phyloP scores from a whole-genome alignment of 176 grass and related monocot species.

The Oryza glumipatula region DNA sequence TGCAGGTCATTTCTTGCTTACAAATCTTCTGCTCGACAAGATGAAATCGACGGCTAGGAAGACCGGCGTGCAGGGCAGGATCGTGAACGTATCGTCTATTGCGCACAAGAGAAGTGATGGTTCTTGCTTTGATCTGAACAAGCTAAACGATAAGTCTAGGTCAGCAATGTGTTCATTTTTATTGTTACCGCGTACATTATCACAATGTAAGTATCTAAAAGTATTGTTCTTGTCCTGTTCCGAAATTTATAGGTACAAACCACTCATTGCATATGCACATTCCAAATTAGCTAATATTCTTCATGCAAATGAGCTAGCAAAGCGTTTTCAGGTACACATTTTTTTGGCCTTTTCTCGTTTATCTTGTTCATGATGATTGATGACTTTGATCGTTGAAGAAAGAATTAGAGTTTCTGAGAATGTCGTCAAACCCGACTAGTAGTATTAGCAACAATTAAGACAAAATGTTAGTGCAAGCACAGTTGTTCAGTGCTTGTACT shows the following conservation, averaged over 20 bases:
- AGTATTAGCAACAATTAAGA: not conserved
- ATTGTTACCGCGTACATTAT: not conserved
- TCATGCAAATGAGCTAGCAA: constrained; percentile 80
- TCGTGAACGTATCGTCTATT: constrained; percentile 69
- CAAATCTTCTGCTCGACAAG: constrained; percentile 77
- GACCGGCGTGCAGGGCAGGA: constrained; percentile 75
- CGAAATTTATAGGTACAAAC: constrained; percentile 53
- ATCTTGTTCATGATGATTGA: not conserved
- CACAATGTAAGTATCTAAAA: not conserved
- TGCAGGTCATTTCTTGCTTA: constrained; percentile 89
- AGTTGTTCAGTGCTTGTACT: not conserved
- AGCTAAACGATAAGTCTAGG: constrained; percentile 69
- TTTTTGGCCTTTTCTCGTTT: not conserved
- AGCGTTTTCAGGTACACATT: constrained; percentile 54
- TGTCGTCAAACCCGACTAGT: not conserved
- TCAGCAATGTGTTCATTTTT: constrained; percentile 22
- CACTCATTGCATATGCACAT: constrained; percentile 54
- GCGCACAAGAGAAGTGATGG: constrained; percentile 65
- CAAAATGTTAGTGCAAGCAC: not conserved
- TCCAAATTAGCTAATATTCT: constrained; percentile 93
- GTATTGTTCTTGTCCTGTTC: not conserved
- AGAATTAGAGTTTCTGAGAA: not conserved
- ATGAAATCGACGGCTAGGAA: constrained; percentile 78
- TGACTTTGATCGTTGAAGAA: not conserved
- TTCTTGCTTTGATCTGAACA: constrained; percentile 56